Conservation (phyloP, 2,329 filamentous ascomycete genomes). For the Sclerotiophoma versabilis region DNA sequence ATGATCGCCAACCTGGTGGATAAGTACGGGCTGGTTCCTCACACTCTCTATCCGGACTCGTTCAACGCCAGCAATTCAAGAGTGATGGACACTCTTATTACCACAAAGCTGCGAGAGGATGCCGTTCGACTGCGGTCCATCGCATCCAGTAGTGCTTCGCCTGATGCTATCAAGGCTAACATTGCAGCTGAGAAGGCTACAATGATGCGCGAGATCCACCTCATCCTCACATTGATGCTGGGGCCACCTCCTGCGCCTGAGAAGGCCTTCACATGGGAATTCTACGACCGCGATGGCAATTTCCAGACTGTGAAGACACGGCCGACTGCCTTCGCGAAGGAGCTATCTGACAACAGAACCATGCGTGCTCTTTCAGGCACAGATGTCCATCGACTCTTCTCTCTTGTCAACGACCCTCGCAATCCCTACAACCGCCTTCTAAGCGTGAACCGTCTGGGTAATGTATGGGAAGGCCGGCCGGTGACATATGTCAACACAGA, state of each 20-base stretch:
- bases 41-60: slow-evolving; percentile 80
- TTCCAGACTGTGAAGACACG: slow-evolving; percentile 69
- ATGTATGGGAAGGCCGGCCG: slow-evolving; percentile 77
- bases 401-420: slow-evolving; percentile 84
- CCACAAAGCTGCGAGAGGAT: slow-evolving; percentile 86
- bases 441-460: slow-evolving; percentile 80
- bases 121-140: slow-evolving; percentile 74
- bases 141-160: slow-evolving; percentile 47
- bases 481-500: slow-evolving; percentile 85
- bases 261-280: slow-evolving; percentile 80
- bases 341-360: slow-evolving; percentile 66
- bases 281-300: slow-evolving; percentile 71
- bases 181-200: slow-evolving; percentile 67
- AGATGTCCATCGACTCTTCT: slow-evolving; percentile 74
- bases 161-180: slow-evolving; percentile 49
- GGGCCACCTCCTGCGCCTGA: slow-evolving; percentile 77
- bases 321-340: slow-evolving; percentile 74
- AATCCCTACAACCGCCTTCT: slow-evolving; percentile 75
- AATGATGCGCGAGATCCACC: slow-evolving; percentile 82
- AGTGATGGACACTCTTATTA: slow-evolving; percentile 75
- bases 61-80: slow-evolving; percentile 77
- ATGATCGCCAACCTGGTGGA: slow-evolving; percentile 86
- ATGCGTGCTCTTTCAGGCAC: slow-evolving; percentile 65
- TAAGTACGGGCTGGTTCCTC: slow-evolving; percentile 89
- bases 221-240: slow-evolving; percentile 81